Evolutionary conservation across 106 monocot species (phyloP), one percentile per base, ranked within the genome.

Genomic region (Acorus gramineus): DNA sequence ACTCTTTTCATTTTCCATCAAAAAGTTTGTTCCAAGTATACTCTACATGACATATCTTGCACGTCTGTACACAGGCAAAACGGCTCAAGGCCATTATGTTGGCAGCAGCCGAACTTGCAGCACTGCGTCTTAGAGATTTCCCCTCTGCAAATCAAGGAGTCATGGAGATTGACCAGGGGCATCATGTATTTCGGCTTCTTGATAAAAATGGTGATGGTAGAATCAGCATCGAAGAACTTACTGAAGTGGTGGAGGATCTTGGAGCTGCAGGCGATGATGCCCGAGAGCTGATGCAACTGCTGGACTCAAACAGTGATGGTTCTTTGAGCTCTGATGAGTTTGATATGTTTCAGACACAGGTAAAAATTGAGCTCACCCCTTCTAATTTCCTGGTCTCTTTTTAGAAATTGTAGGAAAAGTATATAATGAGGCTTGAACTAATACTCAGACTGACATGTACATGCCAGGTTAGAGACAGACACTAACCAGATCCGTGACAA

Each of bases 181-280:
- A 87, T 57, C 66, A 66, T 8, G 73, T 77, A 0, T 96, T 96
- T 63, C 71, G 65, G 3, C 72, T 87, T 73, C 87, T 96, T 62
- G 96, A 96, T 69, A 96, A 85, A 69, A 91, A 96, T 72, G 85
- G 84, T 51, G 90, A 96, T 77, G 96, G 91, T 1, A 85, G 85
- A 47, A 96, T 96, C 64, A 96, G 91, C 56, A 80, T 96, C 12
- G 91, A 96, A 49, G 96, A 96, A 71, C 87, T 96, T 2, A 79
- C 80, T 12, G 84, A 86, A 44, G 79, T 95, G 52, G 91, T 96
- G 80, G 84, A 87, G 75, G 96, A 91, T 49, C 87, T 96, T 50
- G 96, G 96, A 73, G 96, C 91, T 11, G 85, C 72, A 61, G 78
- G 72, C 10, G 79, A 96, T 42, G 87, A 90, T 75, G 96, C 90